Evolutionary conservation across 2,329 filamentous ascomycete genomes (phyloP).

Genomic region (Aspergillus hortae): DNA sequence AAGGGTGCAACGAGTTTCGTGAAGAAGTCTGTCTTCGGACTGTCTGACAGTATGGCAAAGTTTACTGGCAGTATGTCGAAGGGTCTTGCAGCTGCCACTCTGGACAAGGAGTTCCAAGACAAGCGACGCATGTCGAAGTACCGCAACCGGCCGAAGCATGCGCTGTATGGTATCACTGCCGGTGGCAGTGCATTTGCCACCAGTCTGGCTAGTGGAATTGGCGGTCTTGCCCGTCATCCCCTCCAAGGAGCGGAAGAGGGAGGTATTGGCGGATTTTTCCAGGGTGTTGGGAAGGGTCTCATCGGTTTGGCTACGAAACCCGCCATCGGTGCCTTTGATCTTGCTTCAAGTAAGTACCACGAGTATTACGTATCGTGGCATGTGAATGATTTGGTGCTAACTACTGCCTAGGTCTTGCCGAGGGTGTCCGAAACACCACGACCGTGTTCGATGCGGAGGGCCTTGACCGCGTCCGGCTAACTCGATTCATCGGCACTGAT

Average conservation of each 20-base stretch:
- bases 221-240: constrained; percentile 87
- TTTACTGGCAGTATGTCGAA: constrained; percentile 97
- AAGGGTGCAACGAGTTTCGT: constrained; percentile 96
- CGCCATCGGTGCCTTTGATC: constrained; percentile 91
- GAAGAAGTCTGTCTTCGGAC: constrained; percentile 97
- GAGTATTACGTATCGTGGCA: neutral
- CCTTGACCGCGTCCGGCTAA: constrained; percentile 88
- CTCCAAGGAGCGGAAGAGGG: constrained; percentile 95
- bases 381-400: constrained; percentile 7
- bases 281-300: constrained; percentile 93
- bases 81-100: constrained; percentile 86
- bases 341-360: constrained; percentile 69
- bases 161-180: constrained; percentile 90
- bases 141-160: constrained; percentile 93
- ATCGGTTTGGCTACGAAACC: constrained; percentile 95
- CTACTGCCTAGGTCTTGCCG: constrained; percentile 64
- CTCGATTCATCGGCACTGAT: constrained; percentile 86
- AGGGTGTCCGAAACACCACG: constrained; percentile 97
- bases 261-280: constrained; percentile 90
- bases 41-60: constrained; percentile 96
- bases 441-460: constrained; percentile 96
- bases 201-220: constrained; percentile 88
- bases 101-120: constrained; percentile 99
- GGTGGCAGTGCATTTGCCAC: constrained; percentile 93
- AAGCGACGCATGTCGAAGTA: constrained; percentile 88